A percentile compares a stretch with the other conserved stretches of the same genome.
Conservation (phyloP, 148 eudicot species). For the Amaranthus palmeri region DNA sequence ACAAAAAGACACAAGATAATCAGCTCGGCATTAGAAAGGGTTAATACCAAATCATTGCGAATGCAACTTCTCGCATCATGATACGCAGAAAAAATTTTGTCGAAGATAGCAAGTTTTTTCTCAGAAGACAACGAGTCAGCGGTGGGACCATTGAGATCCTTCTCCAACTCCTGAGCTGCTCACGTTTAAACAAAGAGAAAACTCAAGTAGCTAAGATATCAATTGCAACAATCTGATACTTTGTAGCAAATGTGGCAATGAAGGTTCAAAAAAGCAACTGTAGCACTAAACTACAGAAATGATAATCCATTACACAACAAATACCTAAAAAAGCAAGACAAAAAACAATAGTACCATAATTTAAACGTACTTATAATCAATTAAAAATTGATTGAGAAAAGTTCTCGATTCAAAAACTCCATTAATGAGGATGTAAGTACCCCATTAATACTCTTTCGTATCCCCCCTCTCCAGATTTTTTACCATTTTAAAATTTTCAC, state of each 20-base stretch:
- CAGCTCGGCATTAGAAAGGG: not conserved
- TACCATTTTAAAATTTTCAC: too few species aligned
- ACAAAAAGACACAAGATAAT: not conserved
- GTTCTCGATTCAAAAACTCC: too few species aligned
- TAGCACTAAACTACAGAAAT: too few species aligned
- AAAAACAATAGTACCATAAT: not conserved
- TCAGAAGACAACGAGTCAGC: constrained; percentile 69
- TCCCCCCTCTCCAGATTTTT: too few species aligned
- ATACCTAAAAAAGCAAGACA: not conserved
- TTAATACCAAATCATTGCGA: constrained; percentile 76
- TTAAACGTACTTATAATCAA: not conserved
- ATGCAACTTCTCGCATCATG: constrained; percentile 85
- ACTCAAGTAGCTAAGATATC: not conserved
- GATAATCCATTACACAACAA: too few species aligned
- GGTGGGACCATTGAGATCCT: constrained; percentile 60
- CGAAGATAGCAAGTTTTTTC: constrained; percentile 68
- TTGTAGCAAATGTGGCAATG: not conserved
- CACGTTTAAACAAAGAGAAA: constrained; percentile 12
- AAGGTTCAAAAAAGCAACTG: not conserved
- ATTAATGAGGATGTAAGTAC: too few species aligned
- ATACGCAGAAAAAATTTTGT: constrained; percentile 80
- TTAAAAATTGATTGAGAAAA: not conserved
- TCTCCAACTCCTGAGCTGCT: constrained; percentile 96
- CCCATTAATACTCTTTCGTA: too few species aligned
- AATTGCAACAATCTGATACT: not conserved